Evolutionary conservation across 139 green algal genomes (phyloP).

Genomic region (Closterium sp.): DNA sequence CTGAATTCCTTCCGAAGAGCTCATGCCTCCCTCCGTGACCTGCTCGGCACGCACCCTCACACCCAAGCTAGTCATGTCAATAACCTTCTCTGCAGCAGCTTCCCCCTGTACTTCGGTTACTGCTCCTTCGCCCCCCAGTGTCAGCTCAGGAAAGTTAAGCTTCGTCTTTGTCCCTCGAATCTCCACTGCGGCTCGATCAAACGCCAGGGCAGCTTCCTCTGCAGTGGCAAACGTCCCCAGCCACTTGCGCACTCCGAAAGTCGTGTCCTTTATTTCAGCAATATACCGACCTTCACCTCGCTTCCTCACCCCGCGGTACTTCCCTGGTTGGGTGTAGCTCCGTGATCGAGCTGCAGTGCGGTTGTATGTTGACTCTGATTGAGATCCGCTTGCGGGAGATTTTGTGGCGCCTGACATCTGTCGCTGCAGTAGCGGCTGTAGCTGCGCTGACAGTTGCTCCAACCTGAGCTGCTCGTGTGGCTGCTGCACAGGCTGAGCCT

Average conservation of each 20-base stretch:
- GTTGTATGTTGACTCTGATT: neutral
- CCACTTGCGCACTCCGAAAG: slow-evolving; percentile 10
- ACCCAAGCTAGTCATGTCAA: neutral
- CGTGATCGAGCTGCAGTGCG: neutral
- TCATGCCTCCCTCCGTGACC: neutral
- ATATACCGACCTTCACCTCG: neutral
- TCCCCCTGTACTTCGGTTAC: neutral
- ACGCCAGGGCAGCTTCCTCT: slow-evolving; percentile 3
- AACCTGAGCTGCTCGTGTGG: neutral
- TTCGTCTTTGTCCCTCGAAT: neutral
- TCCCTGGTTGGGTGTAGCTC: neutral
- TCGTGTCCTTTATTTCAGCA: slow-evolving; percentile 25
- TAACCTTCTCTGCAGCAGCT: neutral
- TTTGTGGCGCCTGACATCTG: neutral
- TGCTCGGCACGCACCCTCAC: neutral
- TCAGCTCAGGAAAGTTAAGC: neutral
- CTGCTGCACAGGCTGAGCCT: too few relatives aligned
- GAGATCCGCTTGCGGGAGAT: neutral
- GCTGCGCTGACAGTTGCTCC: neutral
- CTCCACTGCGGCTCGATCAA: slow-evolving; percentile 6
- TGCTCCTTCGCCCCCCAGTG: neutral
- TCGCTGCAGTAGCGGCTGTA: neutral
- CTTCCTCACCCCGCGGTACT: slow-evolving; percentile 13
- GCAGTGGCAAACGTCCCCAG: slow-evolving; percentile 20
- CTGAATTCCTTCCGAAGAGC: too few relatives aligned